Conservation (phyloP, 192 early-diverging fungal species). For the Backusella tuberculispora region DNA sequence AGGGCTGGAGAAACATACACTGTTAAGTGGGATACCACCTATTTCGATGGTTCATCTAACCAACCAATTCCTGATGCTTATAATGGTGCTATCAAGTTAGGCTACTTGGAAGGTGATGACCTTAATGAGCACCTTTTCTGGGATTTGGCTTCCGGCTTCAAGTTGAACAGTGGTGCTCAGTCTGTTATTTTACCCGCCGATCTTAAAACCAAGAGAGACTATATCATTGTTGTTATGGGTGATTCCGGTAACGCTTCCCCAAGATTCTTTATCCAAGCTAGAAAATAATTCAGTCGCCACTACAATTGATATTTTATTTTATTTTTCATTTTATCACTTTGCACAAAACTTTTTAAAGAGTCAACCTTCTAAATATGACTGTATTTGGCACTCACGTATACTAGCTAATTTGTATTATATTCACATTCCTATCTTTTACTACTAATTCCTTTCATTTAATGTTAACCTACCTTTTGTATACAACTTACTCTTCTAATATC, state of each 20-base stretch:
- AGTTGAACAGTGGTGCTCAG: conserved; percentile 22
- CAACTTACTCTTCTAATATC: not conserved
- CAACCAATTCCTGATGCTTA: conserved; percentile 26
- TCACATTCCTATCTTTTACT: not conserved
- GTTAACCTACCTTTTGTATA: not conserved
- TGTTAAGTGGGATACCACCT: conserved; percentile 24
- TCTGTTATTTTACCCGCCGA: conserved; percentile 17
- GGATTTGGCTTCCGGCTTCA: conserved; percentile 25
- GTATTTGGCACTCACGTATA: not conserved
- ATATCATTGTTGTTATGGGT: conserved; percentile 36
- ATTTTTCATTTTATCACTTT: not conserved
- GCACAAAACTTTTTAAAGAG: not conserved
- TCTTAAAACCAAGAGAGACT: conserved; percentile 18
- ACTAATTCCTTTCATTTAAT: not conserved
- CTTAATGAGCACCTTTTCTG: conserved; percentile 31
- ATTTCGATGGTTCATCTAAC: not conserved
- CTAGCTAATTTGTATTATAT: conserved; percentile 11
- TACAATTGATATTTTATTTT: not conserved
- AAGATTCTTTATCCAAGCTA: conserved; percentile 22
- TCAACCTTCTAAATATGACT: not conserved
- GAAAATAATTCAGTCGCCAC: not conserved
- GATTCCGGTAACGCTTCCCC: conserved; percentile 35
- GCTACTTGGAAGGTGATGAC: conserved; percentile 22
- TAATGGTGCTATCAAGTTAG: conserved; percentile 28
- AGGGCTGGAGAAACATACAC: conserved; percentile 26